Percentiles rank a stretch among this genome's conserved stretches.
Conservation (phyloP, 2,329 filamentous ascomycete genomes). For the Monilinia fructicola region DNA sequence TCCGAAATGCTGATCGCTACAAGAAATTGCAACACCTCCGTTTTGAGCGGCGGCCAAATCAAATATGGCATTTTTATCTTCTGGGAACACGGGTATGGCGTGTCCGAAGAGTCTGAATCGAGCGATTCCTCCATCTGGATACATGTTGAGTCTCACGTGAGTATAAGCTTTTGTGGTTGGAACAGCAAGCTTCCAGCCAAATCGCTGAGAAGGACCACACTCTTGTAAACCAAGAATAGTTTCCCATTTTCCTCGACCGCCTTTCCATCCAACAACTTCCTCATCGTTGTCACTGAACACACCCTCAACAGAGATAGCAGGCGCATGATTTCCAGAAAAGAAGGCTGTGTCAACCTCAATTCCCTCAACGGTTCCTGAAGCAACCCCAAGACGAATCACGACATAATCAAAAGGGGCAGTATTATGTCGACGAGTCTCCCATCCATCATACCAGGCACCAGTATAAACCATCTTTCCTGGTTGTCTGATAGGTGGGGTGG, state of each 20-base stretch:
- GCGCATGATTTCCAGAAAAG: slow-evolving; percentile 81
- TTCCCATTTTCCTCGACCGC: slow-evolving; percentile 64
- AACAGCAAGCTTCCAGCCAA: slow-evolving; percentile 66
- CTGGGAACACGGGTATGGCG: slow-evolving; percentile 73
- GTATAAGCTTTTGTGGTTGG: slow-evolving; percentile 69
- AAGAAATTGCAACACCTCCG: slow-evolving; percentile 71
- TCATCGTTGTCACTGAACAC: slow-evolving; percentile 66
- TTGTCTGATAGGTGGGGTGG: slow-evolving; percentile 61
- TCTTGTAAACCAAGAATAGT: slow-evolving; percentile 67
- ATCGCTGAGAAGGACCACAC: slow-evolving; percentile 71
- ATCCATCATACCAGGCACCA: slow-evolving; percentile 70
- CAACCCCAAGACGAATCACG: slow-evolving; percentile 63
- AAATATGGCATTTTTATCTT: slow-evolving; percentile 62
- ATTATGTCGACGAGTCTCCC: slow-evolving; percentile 69
- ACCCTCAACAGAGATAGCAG: slow-evolving; percentile 74
- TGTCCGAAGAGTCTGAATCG: slow-evolving; percentile 75
- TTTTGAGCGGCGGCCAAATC: slow-evolving; percentile 78
- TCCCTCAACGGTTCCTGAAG: slow-evolving; percentile 70
- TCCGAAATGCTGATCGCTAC: slow-evolving; percentile 83
- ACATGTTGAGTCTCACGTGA: slow-evolving; percentile 80
- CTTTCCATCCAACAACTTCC: slow-evolving; percentile 63
- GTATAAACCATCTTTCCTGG: slow-evolving; percentile 68
- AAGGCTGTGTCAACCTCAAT: slow-evolving; percentile 79
- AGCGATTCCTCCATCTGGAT: slow-evolving; percentile 80
- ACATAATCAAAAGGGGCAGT: slow-evolving; percentile 65